Percentiles rank a stretch among this genome's conserved stretches.
phyloP scores from a whole-genome alignment of 371 early-diverging fungal species.

The Globomyces sp. region DNA sequence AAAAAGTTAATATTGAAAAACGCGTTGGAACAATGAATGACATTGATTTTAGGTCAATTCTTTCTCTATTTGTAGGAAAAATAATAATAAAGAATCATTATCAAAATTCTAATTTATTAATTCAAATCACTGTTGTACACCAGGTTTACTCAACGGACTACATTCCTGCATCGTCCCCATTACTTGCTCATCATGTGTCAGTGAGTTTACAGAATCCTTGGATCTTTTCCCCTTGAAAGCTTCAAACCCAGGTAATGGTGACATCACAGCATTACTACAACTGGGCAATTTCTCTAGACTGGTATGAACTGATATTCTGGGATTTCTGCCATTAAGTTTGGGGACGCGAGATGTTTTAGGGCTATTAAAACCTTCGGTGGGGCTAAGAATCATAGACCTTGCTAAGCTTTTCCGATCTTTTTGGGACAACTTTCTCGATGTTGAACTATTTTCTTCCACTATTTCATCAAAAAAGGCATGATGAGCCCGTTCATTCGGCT shows the following conservation, averaged over 20 bases:
- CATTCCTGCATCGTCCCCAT: background rate
- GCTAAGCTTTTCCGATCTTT: background rate
- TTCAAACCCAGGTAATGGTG: background rate
- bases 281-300: background rate
- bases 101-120: no score
- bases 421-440: background rate
- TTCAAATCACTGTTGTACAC: no score
- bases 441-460: conserved; percentile 1
- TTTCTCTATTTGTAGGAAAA: no score
- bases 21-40: no score
- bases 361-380: background rate
- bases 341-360: background rate
- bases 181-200: conserved; percentile 4
- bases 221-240: background rate
- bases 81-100: no score
- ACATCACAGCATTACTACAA: background rate
- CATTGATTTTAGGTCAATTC: no score
- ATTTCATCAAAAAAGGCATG: conserved; percentile 40
- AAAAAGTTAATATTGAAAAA: no score
- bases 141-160: background rate
- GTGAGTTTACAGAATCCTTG: conserved; percentile 3
- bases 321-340: background rate
- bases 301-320: background rate
- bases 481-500: conserved; percentile 37
- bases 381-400: conserved; percentile 3